phyloP scores from a whole-genome alignment of 2,329 filamentous ascomycete genomes.

The Akanthomyces dipterigenus region DNA sequence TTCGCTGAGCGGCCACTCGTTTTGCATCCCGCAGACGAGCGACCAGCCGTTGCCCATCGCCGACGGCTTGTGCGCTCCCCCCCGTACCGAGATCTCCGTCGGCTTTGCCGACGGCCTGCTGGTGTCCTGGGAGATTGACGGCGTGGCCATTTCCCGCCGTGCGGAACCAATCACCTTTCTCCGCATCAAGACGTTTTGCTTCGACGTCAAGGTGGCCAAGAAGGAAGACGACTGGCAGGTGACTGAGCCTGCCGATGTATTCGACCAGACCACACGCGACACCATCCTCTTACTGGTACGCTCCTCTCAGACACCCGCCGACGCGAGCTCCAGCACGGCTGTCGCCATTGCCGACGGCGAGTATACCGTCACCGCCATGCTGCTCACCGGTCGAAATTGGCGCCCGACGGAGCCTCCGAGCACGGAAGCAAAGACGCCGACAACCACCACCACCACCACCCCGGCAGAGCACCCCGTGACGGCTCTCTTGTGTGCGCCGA shows the following conservation, averaged over 20 bases:
- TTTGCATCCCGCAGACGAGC: slow-evolving; percentile 26
- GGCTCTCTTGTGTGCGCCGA: slow-evolving; percentile 8
- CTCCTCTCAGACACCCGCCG: neutral
- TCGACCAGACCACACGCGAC: neutral
- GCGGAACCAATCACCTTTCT: slow-evolving; percentile 24
- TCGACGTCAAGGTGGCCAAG: slow-evolving; percentile 23
- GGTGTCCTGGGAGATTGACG: slow-evolving; percentile 30
- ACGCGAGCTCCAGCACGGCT: neutral
- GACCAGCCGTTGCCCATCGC: slow-evolving; percentile 21
- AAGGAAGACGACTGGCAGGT: slow-evolving; percentile 1
- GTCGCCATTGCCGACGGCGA: neutral
- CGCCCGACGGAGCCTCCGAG: neutral
- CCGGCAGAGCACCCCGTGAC: neutral
- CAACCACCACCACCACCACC: neutral
- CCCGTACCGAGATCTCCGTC: slow-evolving; percentile 27
- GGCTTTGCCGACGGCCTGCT: slow-evolving; percentile 28
- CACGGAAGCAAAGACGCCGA: neutral
- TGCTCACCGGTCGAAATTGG: slow-evolving; percentile 8
- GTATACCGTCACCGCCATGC: slow-evolving; percentile 2
- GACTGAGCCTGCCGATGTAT: neutral
- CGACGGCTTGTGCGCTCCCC: slow-evolving; percentile 24
- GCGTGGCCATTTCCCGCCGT: slow-evolving; percentile 24
- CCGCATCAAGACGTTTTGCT: slow-evolving; percentile 28
- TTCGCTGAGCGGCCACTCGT: slow-evolving; percentile 9
- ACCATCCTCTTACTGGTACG: neutral